A percentile compares a stretch with the other conserved stretches of the same genome.
phyloP scores from a whole-genome alignment of 2,329 filamentous ascomycete species.

The Aureobasidium sp. region DNA sequence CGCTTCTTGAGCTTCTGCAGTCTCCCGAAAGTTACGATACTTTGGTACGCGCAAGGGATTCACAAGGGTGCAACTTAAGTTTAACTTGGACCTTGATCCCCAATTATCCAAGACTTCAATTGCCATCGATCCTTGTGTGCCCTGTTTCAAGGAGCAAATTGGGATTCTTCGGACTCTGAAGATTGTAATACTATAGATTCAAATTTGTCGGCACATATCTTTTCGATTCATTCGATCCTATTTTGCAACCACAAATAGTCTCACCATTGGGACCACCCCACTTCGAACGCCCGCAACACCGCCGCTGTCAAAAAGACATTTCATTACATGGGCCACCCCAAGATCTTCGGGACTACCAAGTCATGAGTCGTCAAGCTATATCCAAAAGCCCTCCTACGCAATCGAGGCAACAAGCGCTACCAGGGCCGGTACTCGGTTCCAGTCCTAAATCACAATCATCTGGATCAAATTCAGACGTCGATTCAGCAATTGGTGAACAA shows the following conservation, averaged over 20 bases:
- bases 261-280: not conserved
- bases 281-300: not conserved
- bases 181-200: not conserved
- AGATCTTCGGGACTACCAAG: not conserved
- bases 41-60: not conserved
- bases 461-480: constrained; percentile 1
- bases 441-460: constrained; percentile 12
- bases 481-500: constrained; percentile 8
- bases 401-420: not conserved
- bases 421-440: not conserved
- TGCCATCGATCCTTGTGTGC: not conserved
- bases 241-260: not conserved
- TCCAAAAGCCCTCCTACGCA: not conserved
- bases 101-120: not conserved
- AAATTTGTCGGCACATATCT: not conserved
- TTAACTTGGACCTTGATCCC: not conserved
- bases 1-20: not conserved
- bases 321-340: not conserved
- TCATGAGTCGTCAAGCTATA: not conserved
- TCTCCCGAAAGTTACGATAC: not conserved
- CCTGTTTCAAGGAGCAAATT: constrained; percentile 14
- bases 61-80: not conserved
- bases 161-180: not conserved
- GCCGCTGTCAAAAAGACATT: not conserved
- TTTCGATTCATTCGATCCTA: not conserved